Evolutionary conservation across 2,329 filamentous ascomycete genomes (phyloP).

Genomic region (Coniochaeta sp.): DNA sequence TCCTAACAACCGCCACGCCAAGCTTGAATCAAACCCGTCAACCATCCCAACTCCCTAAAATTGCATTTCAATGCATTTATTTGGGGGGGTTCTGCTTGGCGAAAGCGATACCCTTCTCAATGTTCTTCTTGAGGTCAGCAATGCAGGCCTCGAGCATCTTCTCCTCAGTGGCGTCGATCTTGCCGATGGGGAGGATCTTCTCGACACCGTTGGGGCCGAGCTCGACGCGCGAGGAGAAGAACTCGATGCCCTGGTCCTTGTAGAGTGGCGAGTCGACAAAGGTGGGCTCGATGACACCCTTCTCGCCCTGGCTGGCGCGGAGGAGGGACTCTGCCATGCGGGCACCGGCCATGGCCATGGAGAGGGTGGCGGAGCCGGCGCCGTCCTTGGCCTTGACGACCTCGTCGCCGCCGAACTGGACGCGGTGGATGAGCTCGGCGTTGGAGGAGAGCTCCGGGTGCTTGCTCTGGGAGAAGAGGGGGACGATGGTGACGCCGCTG

Average conservation of each 20-base stretch:
- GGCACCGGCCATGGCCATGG: conserved; percentile 94
- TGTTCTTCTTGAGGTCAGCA: conserved; percentile 86
- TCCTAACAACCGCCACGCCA: background rate
- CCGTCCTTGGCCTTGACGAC: conserved; percentile 99
- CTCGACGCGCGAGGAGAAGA: conserved; percentile 94
- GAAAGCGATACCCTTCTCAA: conserved; percentile 73
- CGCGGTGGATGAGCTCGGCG: conserved; percentile 78
- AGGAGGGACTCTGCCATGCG: conserved; percentile 84
- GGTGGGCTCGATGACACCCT: conserved; percentile 90
- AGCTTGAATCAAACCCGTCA: too few relatives aligned
- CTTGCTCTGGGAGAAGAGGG: conserved; percentile 89
- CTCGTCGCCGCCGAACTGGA: conserved; percentile 98
- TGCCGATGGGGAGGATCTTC: conserved; percentile 84
- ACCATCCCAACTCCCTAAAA: background rate
- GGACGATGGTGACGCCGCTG: conserved; percentile 97
- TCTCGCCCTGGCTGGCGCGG: conserved; percentile 86
- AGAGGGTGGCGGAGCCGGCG: conserved; percentile 92
- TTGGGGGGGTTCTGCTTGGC: conserved; percentile 52
- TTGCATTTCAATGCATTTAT: too few relatives aligned
- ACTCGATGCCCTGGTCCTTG: conserved; percentile 97
- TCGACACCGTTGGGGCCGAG: conserved; percentile 93
- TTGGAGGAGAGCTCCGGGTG: conserved; percentile 77
- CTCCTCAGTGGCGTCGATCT: conserved; percentile 79
- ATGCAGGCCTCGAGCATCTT: conserved; percentile 81
- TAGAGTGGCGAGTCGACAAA: conserved; percentile 96